phyloP scores from a whole-genome alignment of 2,329 filamentous ascomycete species.

The Colletotrichum lupini region DNA sequence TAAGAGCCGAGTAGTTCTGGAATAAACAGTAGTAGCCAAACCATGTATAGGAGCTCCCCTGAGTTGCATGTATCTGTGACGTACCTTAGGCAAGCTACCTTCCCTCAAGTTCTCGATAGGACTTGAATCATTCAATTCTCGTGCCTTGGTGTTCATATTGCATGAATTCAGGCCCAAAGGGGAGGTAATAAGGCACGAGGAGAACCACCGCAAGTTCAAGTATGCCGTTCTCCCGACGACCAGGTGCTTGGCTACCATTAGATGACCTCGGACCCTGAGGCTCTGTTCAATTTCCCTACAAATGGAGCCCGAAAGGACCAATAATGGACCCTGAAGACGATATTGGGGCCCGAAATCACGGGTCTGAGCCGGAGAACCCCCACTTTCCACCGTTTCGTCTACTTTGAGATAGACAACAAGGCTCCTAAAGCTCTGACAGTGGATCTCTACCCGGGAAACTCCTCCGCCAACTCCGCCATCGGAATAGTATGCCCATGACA shows the following conservation, averaged over 20 bases:
- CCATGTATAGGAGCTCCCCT: background rate
- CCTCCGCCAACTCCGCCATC: background rate
- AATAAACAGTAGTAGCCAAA: no score
- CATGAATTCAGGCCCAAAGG: background rate
- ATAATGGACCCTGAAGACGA: background rate
- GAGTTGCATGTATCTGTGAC: background rate
- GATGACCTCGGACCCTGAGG: background rate
- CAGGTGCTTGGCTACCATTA: background rate
- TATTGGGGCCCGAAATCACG: background rate
- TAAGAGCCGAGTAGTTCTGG: no score
- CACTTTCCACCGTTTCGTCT: background rate
- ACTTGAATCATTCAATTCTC: background rate
- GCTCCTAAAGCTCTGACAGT: background rate
- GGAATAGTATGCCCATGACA: background rate
- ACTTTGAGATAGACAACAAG: background rate
- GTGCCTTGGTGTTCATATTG: background rate
- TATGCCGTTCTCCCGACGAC: background rate
- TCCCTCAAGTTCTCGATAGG: background rate
- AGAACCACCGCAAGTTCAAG: background rate
- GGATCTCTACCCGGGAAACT: background rate
- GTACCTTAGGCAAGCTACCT: background rate
- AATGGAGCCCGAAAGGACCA: background rate
- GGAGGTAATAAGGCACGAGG: background rate
- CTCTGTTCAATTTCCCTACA: background rate
- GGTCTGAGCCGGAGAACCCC: background rate